These are phyloP conservation scores for Talaromyces verruculosus DNA, from an alignment of 2,329 filamentous ascomycete genomes.

Conservation along the genomic window DNA sequence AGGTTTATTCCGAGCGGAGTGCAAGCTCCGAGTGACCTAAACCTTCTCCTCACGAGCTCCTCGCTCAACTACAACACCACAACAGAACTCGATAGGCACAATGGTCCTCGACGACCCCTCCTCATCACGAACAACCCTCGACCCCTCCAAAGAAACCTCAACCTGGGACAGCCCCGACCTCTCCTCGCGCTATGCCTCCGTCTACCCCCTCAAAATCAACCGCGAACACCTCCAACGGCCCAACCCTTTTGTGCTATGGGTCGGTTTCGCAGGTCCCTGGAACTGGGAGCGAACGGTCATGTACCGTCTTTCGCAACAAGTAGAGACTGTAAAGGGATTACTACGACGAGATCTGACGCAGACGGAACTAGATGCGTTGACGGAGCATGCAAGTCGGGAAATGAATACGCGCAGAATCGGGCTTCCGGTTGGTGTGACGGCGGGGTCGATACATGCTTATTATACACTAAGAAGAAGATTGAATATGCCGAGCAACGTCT, in stretches of 20 bases:
- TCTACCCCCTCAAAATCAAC: conserved; percentile 18
- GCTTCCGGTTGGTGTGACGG: conserved; percentile 10
- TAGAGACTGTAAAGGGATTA: conserved; percentile 7
- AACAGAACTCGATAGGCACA: background rate
- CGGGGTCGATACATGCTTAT: conserved; percentile 12
- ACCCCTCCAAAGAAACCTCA: conserved; percentile 11
- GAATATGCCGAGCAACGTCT: background rate
- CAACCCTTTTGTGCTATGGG: conserved; percentile 14
- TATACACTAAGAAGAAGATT: conserved; percentile 9
- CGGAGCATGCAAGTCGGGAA: conserved; percentile 19
- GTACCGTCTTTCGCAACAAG: conserved; percentile 8
- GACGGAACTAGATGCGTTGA: conserved; percentile 16
- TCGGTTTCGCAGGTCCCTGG: conserved; percentile 2
- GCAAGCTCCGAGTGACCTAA: background rate
- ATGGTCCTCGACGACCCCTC: conserved; percentile 17
- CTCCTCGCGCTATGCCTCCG: conserved; percentile 15
- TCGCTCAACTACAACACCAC: background rate
- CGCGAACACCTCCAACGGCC: conserved; percentile 17
- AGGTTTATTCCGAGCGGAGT: background rate
- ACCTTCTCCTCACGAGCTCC: background rate
- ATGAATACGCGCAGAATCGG: conserved; percentile 14
- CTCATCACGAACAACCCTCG: background rate
- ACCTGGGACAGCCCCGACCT: conserved; percentile 21
- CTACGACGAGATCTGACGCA: conserved; percentile 18
- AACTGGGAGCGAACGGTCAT: conserved; percentile 18